phyloP scores from a whole-genome alignment of 805 yeast species.

The Metschnikowia matae region DNA sequence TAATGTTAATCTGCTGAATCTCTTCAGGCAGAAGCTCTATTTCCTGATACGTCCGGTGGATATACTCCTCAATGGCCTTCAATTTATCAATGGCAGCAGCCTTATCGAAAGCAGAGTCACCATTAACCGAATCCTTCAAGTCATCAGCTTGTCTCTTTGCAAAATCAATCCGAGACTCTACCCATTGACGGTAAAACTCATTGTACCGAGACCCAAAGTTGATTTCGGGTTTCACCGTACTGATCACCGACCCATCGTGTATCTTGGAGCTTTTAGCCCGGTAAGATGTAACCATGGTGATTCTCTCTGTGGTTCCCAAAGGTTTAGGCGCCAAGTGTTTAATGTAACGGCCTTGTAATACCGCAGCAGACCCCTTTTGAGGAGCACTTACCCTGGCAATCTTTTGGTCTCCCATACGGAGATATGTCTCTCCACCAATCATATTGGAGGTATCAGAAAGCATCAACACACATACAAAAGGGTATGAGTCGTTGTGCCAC shows the following conservation, averaged over 20 bases:
- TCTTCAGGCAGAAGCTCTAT: conserved; percentile 17
- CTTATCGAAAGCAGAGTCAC: conserved; percentile 25
- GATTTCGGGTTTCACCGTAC: conserved; percentile 38
- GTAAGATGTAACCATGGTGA: conserved; percentile 41
- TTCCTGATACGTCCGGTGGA: conserved; percentile 14
- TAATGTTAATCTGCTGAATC: conserved; percentile 9
- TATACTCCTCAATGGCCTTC: conserved; percentile 13
- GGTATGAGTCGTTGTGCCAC: conserved; percentile 64
- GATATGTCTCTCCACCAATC: conserved; percentile 60
- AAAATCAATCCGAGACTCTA: conserved; percentile 26
- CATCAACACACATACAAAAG: conserved; percentile 64
- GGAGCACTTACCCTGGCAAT: conserved; percentile 18
- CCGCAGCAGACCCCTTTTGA: conserved; percentile 16
- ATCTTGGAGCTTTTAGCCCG: conserved; percentile 28
- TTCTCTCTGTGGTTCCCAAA: conserved; percentile 33
- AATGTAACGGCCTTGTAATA: conserved; percentile 20
- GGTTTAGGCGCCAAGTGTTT: conserved; percentile 25
- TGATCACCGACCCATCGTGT: conserved; percentile 30
- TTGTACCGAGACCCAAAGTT: conserved; percentile 33
- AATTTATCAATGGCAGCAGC: conserved; percentile 17
- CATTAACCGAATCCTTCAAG: conserved; percentile 16
- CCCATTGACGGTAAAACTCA: conserved; percentile 38
- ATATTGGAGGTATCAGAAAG: conserved; percentile 52
- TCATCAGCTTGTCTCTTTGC: conserved; percentile 23
- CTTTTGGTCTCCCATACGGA: conserved; percentile 39